Conservation (phyloP, 331 rosid genomes). For the Acacia pycnantha region DNA sequence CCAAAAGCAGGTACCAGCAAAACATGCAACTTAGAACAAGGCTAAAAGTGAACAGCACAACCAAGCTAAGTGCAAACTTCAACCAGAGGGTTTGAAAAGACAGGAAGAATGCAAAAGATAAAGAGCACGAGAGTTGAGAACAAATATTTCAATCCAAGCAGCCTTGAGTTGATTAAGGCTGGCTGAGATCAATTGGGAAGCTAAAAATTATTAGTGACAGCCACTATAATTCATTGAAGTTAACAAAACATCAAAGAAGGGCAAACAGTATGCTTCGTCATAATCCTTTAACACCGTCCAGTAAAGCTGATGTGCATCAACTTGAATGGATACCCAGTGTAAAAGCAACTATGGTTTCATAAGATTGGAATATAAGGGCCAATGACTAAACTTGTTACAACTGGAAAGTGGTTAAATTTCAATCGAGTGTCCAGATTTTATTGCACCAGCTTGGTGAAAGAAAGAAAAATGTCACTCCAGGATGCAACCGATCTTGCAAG, state of each 20-base stretch:
- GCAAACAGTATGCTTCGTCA: background rate
- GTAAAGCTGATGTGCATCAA: background rate
- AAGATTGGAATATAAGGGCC: background rate
- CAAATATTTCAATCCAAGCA: background rate
- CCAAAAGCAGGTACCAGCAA: background rate
- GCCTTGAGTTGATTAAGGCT: background rate
- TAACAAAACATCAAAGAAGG: background rate
- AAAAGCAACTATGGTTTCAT: background rate
- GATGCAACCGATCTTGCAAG: background rate
- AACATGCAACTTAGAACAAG: background rate
- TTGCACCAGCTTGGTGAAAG: background rate
- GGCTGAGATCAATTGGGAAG: background rate
- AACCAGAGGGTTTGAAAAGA: background rate
- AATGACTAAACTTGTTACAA: background rate
- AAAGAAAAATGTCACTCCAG: background rate
- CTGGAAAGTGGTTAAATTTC: background rate
- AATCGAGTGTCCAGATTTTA: background rate
- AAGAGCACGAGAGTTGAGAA: background rate
- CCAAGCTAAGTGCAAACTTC: constrained; percentile 1
- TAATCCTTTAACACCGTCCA: background rate
- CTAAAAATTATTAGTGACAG: background rate
- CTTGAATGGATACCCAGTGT: background rate
- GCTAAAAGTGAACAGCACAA: background rate
- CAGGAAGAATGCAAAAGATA: background rate
- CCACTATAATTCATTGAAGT: background rate